Base-by-base conservation (phyloP, 768 basidiomycete species). In the Podaxis sp. region DNA sequence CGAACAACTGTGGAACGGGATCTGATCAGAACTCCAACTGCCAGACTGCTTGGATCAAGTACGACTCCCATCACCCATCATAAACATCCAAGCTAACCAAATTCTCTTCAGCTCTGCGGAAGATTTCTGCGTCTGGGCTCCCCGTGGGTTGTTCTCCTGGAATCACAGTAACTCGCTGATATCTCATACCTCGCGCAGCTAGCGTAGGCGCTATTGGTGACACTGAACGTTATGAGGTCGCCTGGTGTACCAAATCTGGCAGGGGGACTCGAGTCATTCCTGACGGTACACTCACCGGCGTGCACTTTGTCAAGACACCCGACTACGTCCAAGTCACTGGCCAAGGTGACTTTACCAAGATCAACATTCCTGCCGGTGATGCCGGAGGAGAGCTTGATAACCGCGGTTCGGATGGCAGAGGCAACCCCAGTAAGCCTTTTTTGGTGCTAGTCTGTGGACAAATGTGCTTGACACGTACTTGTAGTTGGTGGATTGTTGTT, bases 241-340 rank as follows among this genome's bases (percentile, higher is more conserved):
- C 89, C 0, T 93, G 83, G 79, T 95, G 90, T 77, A 86, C 86
- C 35, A 86, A 88, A 69, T 78, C 79, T 25, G 87, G 87, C 7
- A 82, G 83, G 38, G 92, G 91, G 7, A 81, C 89, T 0, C 88
- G 92, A 53, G 72, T 84, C 59, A 91, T 93, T 35, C 89, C 89
- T 42, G 71, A 77, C 0, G 88, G 87, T 21, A 77, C 88, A 7
- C 74, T 93, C 44, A 73, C 75, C 23, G 89, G 89, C 57, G 83
- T 89, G 0, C 90, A 92, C 71, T 80, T 85, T 67, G 79, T 90
- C 66, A 78, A 77, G 69, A 88, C 89, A 0, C 77, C 80, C 3
- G 79, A 85, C 63, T 91, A 89, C 66, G 76, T 87, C 16, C 86
- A 88, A 69, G 75, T 76, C 66, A 79, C 76, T 66, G 88, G 90